Evolutionary conservation across 345 rosid genomes (phyloP).

Genomic region (Firmiana major): DNA sequence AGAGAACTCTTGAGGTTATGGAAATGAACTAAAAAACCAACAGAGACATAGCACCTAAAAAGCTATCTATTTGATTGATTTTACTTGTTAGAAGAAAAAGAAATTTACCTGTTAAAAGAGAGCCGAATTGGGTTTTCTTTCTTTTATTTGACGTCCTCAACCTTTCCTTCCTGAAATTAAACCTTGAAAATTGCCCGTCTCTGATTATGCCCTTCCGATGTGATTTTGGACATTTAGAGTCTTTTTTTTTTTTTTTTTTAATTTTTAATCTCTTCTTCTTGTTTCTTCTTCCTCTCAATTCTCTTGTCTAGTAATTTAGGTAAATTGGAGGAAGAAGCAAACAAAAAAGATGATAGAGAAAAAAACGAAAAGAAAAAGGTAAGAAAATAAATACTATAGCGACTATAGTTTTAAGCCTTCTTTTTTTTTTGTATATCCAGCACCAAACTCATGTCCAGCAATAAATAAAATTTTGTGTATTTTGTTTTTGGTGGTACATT

Average conservation of each 20-base stretch:
- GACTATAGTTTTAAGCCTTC: too few species aligned
- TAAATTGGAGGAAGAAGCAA: neutral
- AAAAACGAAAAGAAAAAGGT: too few species aligned
- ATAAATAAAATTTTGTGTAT: too few species aligned
- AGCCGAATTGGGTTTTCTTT: conserved; percentile 1
- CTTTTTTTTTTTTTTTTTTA: neutral
- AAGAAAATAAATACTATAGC: too few species aligned
- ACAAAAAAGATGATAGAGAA: too few species aligned
- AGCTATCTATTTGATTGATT: neutral
- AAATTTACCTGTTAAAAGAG: neutral
- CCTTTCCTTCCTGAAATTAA: neutral
- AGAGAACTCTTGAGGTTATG: neutral
- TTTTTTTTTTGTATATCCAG: too few species aligned
- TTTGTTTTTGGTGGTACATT: too few species aligned
- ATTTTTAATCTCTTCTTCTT: too few species aligned
- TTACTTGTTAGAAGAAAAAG: neutral
- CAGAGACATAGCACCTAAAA: neutral
- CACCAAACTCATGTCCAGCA: too few species aligned
- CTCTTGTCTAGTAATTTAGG: neutral
- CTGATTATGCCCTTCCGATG: neutral
- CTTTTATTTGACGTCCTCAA: neutral
- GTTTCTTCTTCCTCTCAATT: neutral
- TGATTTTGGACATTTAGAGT: neutral
- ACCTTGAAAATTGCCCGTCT: neutral
- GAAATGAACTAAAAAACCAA: neutral